A percentile compares a stretch with the other conserved stretches of the same genome.
phyloP scores from a whole-genome alignment of 192 early-diverging fungal species.

The Powellomyces hirtus region DNA sequence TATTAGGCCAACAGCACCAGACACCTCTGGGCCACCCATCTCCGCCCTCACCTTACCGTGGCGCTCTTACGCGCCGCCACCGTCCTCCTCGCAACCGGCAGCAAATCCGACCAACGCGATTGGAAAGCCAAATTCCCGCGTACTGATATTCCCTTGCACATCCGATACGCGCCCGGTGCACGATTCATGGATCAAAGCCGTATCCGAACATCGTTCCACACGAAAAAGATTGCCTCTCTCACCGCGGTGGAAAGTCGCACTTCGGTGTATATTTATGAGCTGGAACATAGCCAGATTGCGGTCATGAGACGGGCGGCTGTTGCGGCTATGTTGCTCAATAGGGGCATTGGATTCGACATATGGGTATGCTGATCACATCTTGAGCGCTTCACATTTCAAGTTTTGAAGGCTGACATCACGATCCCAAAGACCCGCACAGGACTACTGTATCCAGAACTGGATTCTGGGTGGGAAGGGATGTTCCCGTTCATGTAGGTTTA shows the following conservation, averaged over 20 bases:
- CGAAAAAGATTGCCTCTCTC: neutral
- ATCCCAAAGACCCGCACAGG: conserved; percentile 18
- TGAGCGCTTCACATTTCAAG: no score
- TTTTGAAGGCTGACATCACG: no score
- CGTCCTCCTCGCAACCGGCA: conserved; percentile 22
- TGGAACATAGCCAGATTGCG: conserved; percentile 25
- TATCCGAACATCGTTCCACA: neutral
- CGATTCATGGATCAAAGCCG: conserved; percentile 21
- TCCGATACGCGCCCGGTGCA: conserved; percentile 5
- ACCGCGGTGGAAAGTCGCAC: conserved; percentile 3
- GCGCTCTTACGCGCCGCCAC: conserved; percentile 16
- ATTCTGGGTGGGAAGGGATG: conserved; percentile 9
- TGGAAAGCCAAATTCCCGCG: conserved; percentile 4
- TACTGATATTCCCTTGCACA: conserved; percentile 8
- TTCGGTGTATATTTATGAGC: conserved; percentile 2
- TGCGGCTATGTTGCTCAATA: neutral
- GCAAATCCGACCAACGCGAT: conserved; percentile 1
- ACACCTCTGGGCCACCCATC: conserved; percentile 16
- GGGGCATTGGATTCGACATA: conserved; percentile 8
- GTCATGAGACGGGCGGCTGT: conserved; percentile 3
- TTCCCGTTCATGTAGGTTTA: conserved; percentile 6
- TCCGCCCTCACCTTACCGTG: conserved; percentile 11
- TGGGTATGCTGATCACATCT: conserved; percentile 4
- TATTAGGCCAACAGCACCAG: neutral
- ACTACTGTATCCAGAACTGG: conserved; percentile 6